phyloP scores from a whole-genome alignment of 78 protist genomes.

The Thecamonas trahens region DNA sequence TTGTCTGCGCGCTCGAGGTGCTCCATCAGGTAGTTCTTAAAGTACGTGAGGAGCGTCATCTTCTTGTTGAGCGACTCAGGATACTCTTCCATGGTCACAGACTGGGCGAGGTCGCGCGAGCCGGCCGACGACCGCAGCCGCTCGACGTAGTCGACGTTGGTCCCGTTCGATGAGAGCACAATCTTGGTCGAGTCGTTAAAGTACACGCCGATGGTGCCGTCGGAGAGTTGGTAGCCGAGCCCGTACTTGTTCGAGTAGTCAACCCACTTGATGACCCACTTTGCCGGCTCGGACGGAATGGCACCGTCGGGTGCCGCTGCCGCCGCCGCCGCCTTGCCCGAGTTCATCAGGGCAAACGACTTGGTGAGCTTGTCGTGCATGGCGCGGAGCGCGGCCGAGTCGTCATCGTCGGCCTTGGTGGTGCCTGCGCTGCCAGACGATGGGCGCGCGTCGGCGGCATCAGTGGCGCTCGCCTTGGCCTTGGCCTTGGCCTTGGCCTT shows the following conservation, averaged over 20 bases:
- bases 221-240: conserved; percentile 73
- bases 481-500: no score
- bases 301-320: no score
- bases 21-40: conserved; percentile 40
- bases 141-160: not conserved
- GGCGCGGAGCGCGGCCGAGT: not conserved
- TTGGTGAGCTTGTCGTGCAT: conserved; percentile 4
- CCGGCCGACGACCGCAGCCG: no score
- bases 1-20: not conserved
- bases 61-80: conserved; percentile 56
- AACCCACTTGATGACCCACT: conserved; percentile 59
- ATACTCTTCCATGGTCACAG: not conserved
- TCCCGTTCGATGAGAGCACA: conserved; percentile 6
- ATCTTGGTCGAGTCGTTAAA: conserved; percentile 79
- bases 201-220: conserved; percentile 71
- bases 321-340: no score
- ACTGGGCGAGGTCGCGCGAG: not conserved
- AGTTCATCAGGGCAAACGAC: no score
- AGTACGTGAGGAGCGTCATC: conserved; percentile 71
- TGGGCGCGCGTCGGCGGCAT: no score
- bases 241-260: conserved; percentile 91
- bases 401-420: no score
- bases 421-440: no score
- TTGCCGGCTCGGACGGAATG: not conserved
- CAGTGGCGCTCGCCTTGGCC: no score